A percentile compares a stretch with the other conserved stretches of the same genome.
Conservation (phyloP, 768 basidiomycete species). For the Trametes maxima region DNA sequence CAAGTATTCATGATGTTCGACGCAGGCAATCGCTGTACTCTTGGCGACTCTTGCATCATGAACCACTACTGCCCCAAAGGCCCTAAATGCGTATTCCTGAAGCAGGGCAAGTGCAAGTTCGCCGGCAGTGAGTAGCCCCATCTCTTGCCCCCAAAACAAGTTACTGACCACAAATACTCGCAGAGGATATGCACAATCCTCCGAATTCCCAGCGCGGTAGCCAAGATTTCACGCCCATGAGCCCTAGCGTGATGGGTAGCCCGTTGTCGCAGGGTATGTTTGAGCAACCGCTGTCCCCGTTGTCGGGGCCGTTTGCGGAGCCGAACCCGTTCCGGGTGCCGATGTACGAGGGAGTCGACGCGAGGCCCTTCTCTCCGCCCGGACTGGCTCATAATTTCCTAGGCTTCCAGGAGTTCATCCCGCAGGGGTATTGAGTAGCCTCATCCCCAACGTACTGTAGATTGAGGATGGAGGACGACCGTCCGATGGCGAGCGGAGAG, state of each 20-base stretch:
- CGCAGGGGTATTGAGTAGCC: slow-evolving; percentile 4
- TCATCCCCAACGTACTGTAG: not conserved
- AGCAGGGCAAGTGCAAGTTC: slow-evolving; percentile 40
- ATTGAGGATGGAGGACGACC: not conserved
- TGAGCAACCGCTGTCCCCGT: slow-evolving; percentile 19
- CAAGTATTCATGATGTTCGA: not conserved
- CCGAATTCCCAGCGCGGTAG: not conserved
- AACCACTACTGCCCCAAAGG: slow-evolving; percentile 43
- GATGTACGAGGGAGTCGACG: slow-evolving; percentile 20
- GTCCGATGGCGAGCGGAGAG: not conserved
- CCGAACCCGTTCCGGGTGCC: slow-evolving; percentile 16
- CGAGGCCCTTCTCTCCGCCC: slow-evolving; percentile 19
- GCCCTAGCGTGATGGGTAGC: slow-evolving; percentile 12
- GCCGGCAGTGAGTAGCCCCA: slow-evolving; percentile 29
- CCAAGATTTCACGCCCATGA: not conserved
- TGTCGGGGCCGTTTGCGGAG: slow-evolving; percentile 10
- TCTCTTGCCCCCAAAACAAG: not conserved
- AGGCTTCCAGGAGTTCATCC: slow-evolving; percentile 18
- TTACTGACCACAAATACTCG: not conserved
- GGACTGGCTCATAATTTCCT: slow-evolving; percentile 13
- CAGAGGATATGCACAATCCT: slow-evolving; percentile 21
- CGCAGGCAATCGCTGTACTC: slow-evolving; percentile 28
- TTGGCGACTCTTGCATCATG: slow-evolving; percentile 37
- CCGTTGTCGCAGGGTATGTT: not conserved
- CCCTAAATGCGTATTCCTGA: slow-evolving; percentile 35